Evolutionary conservation across 2,329 filamentous ascomycete species (phyloP), one percentile per base, ranked within the genome.

Genomic region (Pestalotiopsis sp.): DNA sequence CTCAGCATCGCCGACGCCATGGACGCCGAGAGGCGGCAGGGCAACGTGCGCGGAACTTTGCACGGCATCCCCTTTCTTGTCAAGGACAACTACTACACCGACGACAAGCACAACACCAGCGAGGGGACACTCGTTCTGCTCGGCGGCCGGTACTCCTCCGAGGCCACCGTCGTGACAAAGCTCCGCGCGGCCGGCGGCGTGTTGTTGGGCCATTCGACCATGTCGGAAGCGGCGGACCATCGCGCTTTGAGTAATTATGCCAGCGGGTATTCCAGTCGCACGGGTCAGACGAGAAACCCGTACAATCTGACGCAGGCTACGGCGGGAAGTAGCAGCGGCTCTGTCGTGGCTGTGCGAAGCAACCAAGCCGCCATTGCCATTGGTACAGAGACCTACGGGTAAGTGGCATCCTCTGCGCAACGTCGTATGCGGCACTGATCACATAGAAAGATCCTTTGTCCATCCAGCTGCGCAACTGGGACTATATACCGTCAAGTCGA

Each of bases 61-160:
- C 92, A 94, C 76, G 92, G 92, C 3, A 92, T 95, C 58, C 92
- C 92, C 0, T 92, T 92, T 76, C 82, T 92, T 2, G 87, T 93
- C 71, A 94, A 94, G 79, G 92, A 94, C 75, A 36, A 61, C 12
- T 27, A 36, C 36, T 38, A 36, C 13, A 59, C 57, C 23, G 20
- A 59, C 3, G 23, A 27, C 23, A 27, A 59, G 27, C 57, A 59
- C 11, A 25, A 27, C 11, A 25, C 27, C 20, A 59, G 57, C 27
- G 27, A 59, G 14, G 57, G 27, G 0, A 31, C 25, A 20, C 59
- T 38, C 6, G 89, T 89, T 20, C 83, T 94, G 0, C 77, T 92
- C 1, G 92, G 91, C 1, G 89, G 84, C 59, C 80, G 90, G 0
- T 88, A 92, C 0, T 90, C 91, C 3, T 85, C 88, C n/a, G 4